A percentile compares a stretch with the other conserved stretches of the same genome.
phyloP scores from a whole-genome alignment of 2,329 filamentous ascomycete genomes.

The Xylaria sp. region DNA sequence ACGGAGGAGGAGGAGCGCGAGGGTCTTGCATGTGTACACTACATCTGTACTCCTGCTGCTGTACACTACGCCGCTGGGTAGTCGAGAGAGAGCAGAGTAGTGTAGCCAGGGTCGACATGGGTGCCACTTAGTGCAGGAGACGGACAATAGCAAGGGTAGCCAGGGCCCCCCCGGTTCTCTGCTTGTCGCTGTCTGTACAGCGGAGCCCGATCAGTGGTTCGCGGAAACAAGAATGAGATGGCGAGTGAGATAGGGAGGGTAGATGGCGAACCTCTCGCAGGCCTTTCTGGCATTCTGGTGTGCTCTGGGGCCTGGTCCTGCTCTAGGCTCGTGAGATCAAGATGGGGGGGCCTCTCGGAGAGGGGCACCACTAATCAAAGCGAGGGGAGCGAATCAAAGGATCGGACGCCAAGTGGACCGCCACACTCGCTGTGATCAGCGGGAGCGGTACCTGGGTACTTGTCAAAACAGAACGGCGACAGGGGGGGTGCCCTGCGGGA shows the following conservation, averaged over 20 bases:
- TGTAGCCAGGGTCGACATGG: constrained; percentile 35
- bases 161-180: constrained; percentile 31
- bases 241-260: constrained; percentile 28
- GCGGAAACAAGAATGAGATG: constrained; percentile 30
- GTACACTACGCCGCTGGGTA: not conserved
- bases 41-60: constrained; percentile 3
- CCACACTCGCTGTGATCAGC: constrained; percentile 47
- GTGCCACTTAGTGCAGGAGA: constrained; percentile 39
- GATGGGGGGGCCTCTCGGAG: constrained; percentile 38
- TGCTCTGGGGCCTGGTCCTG: not conserved
- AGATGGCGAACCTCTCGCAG: constrained; percentile 24
- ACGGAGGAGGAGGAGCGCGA: constrained; percentile 1
- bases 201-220: constrained; percentile 27
- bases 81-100: constrained; percentile 29
- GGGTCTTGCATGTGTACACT: not conserved
- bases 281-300: constrained; percentile 1
- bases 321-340: constrained; percentile 44
- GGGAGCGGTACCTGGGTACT: constrained; percentile 38
- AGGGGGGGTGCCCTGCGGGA: constrained; percentile 43
- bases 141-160: too few relatives aligned
- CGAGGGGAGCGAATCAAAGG: constrained; percentile 39
- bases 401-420: constrained; percentile 35
- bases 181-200: constrained; percentile 12
- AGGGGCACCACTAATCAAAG: constrained; percentile 36
- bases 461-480: constrained; percentile 44